phyloP scores from a whole-genome alignment of 768 basidiomycete genomes.

The Lactarius deliciosus region DNA sequence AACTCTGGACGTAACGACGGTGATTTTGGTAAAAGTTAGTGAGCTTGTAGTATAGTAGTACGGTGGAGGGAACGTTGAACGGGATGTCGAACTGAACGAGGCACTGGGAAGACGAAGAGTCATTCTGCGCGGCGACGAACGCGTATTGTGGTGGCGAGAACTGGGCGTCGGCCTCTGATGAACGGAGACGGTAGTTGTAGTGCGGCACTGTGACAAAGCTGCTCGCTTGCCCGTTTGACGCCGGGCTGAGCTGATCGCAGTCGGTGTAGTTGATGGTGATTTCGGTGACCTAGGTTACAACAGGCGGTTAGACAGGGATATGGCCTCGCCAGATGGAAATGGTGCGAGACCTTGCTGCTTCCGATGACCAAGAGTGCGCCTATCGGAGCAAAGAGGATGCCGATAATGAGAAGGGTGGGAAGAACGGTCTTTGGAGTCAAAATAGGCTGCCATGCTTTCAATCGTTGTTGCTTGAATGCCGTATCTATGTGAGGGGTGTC shows the following conservation, averaged over 20 bases:
- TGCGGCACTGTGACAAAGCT: conserved; percentile 58
- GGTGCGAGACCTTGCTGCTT: conserved; percentile 51
- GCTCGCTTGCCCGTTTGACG: conserved; percentile 41
- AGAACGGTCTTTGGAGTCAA: conserved; percentile 97
- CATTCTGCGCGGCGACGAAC: conserved; percentile 54
- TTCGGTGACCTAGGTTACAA: conserved; percentile 66
- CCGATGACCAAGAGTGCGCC: conserved; percentile 96
- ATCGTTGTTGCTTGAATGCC: conserved; percentile 98
- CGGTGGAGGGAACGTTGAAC: conserved; percentile 64
- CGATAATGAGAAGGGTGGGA: conserved; percentile 93
- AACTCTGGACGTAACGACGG: conserved; percentile 92
- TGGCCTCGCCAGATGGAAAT: background rate
- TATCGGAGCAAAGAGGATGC: conserved; percentile 92
- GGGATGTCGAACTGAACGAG: conserved; percentile 81
- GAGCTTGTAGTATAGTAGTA: conserved; percentile 95
- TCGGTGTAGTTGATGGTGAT: conserved; percentile 95
- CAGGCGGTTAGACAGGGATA: conserved; percentile 5
- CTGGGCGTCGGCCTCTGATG: conserved; percentile 52
- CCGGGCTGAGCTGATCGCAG: conserved; percentile 66
- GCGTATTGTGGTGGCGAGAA: conserved; percentile 66
- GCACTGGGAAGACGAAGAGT: conserved; percentile 55
- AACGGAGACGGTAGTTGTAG: conserved; percentile 64
- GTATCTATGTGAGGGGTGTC: conserved; percentile 60
- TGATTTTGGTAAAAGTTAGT: conserved; percentile 99
- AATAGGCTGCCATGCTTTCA: conserved; percentile 99